Conservation (phyloP, 768 basidiomycete species). For the Tubosaeta brunneosetosa region DNA sequence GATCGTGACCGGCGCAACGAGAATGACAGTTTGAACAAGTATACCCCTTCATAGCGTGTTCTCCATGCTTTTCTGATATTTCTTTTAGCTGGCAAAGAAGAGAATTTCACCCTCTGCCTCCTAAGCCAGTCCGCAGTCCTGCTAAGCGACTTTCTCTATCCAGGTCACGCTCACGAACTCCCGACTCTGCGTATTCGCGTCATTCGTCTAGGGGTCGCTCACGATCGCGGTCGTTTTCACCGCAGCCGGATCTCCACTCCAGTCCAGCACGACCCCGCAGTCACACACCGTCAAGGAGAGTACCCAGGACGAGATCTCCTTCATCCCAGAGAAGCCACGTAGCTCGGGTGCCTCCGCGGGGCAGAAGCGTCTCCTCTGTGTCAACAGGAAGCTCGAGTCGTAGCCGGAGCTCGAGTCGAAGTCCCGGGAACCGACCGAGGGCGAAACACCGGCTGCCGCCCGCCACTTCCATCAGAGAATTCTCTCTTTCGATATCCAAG, state of each 20-base stretch:
- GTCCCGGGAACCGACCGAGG: conserved; percentile 48
- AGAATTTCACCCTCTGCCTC: conserved; percentile 42
- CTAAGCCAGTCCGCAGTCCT: conserved; percentile 33
- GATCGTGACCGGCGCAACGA: conserved; percentile 47
- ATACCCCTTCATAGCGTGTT: conserved; percentile 24
- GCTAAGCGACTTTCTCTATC: conserved; percentile 42
- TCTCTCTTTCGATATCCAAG: conserved; percentile 31
- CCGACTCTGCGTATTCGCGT: conserved; percentile 61
- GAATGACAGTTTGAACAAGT: conserved; percentile 76
- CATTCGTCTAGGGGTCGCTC: conserved; percentile 64
- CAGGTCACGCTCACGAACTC: conserved; percentile 49
- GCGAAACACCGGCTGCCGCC: conserved; percentile 62
- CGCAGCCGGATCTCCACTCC: conserved; percentile 50
- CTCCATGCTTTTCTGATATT: conserved; percentile 5
- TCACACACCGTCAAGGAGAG: conserved; percentile 46
- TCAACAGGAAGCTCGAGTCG: conserved; percentile 56
- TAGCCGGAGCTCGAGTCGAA: conserved; percentile 49
- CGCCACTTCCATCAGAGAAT: conserved; percentile 36
- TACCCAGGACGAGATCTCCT: conserved; percentile 36
- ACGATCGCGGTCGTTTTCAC: conserved; percentile 56
- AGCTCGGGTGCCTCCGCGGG: conserved; percentile 31
- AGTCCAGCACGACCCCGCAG: conserved; percentile 46
- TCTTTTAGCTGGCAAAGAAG: conserved; percentile 61
- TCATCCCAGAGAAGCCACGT: conserved; percentile 40
- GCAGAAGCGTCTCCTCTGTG: conserved; percentile 48